These are phyloP conservation scores for Monosporascus sp. DNA, from an alignment of 2,329 filamentous ascomycete species.

Conservation along the genomic window DNA sequence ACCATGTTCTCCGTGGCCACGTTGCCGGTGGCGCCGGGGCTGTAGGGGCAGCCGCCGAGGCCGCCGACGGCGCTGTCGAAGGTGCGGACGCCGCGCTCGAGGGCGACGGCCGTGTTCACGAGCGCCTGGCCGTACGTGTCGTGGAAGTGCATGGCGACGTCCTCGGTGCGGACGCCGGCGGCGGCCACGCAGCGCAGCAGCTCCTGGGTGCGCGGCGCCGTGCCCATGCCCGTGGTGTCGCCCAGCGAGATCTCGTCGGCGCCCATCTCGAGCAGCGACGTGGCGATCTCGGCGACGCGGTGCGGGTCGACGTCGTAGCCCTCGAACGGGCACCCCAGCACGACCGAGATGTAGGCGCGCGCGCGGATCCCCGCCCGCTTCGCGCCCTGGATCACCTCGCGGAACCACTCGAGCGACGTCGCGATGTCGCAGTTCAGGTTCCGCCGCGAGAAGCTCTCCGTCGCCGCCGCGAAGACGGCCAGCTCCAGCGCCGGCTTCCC, in stretches of 20 bases:
- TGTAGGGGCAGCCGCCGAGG: constrained; percentile 64
- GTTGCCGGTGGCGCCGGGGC: constrained; percentile 65
- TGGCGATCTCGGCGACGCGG: constrained; percentile 61
- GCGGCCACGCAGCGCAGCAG: constrained; percentile 45
- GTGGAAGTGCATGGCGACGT: constrained; percentile 66
- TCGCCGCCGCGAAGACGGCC: constrained; percentile 77
- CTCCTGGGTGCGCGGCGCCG: constrained; percentile 35
- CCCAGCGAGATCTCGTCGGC: constrained; percentile 88
- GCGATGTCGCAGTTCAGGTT: constrained; percentile 80
- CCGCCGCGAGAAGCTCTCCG: constrained; percentile 72
- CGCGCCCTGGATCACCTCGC: constrained; percentile 63
- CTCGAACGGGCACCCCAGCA: constrained; percentile 75
- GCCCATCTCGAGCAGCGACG: constrained; percentile 73
- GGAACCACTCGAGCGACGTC: constrained; percentile 66
- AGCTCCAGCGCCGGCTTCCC: constrained; percentile 57
- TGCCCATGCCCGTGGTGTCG: constrained; percentile 89
- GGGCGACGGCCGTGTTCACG: constrained; percentile 59
- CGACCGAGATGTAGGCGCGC: constrained; percentile 75
- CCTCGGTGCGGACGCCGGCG: constrained; percentile 47
- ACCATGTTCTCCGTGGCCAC: constrained; percentile 43
- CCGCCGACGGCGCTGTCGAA: constrained; percentile 66
- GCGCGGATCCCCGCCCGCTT: constrained; percentile 63
- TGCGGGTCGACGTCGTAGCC: constrained; percentile 60
- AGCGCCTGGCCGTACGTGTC: constrained; percentile 68
- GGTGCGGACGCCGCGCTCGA: constrained; percentile 57